Evolutionary conservation across 257 asterid genomes (phyloP).

Genomic region (Thymus quinquecostatus): DNA sequence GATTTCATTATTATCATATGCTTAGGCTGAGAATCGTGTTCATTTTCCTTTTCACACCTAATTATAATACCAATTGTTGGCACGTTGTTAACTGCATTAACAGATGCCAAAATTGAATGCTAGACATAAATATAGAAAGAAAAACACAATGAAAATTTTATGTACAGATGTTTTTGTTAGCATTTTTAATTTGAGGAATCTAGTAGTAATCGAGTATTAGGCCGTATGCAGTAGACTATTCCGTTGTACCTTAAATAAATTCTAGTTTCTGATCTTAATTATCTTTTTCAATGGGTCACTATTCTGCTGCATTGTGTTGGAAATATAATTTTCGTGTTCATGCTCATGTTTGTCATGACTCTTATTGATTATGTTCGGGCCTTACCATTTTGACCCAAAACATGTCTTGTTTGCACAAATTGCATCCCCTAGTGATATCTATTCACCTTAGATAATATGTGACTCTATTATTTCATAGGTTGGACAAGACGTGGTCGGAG

Average conservation of each 20-base stretch:
- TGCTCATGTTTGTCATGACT: background rate
- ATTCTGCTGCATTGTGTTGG: background rate
- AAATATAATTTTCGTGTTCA: background rate
- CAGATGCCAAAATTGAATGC: background rate
- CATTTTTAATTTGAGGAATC: too few species aligned
- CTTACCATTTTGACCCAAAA: background rate
- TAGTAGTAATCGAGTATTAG: too few species aligned
- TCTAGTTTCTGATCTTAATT: background rate
- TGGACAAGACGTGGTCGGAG: conserved; percentile 83
- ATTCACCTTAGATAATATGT: conserved; percentile 17
- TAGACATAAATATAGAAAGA: background rate
- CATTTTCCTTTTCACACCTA: background rate
- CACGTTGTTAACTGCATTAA: too few species aligned
- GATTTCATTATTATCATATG: conserved; percentile 13
- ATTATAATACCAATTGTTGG: background rate
- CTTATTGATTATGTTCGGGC: background rate
- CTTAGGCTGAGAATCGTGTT: background rate
- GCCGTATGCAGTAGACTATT: background rate
- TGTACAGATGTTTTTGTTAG: background rate
- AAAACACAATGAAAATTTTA: background rate
- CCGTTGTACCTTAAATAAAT: background rate
- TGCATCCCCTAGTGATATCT: background rate
- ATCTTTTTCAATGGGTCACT: background rate
- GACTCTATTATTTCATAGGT: conserved; percentile 43
- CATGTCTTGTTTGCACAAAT: background rate